These are phyloP conservation scores for Pisolithus marmoratus DNA, from an alignment of 768 basidiomycete species.

Conservation along the genomic window DNA sequence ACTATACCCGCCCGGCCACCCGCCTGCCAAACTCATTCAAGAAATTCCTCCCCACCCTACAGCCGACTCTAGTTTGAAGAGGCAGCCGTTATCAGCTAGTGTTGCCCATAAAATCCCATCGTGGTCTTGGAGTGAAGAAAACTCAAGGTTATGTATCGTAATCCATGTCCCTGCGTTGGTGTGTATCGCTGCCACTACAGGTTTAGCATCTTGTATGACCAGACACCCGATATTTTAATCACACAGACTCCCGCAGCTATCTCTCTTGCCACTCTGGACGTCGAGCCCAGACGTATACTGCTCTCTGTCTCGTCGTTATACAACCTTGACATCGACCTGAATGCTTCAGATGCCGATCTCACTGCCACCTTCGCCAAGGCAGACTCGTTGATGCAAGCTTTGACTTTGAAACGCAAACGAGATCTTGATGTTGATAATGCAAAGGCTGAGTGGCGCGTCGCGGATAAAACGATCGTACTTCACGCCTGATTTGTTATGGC, in stretches of 20 bases:
- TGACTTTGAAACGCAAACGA: slow-evolving; percentile 53
- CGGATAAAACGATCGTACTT: slow-evolving; percentile 44
- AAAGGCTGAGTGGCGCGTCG: slow-evolving; percentile 63
- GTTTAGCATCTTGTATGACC: slow-evolving; percentile 7
- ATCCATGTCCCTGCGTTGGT: slow-evolving; percentile 56
- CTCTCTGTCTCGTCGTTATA: slow-evolving; percentile 44
- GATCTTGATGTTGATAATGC: slow-evolving; percentile 59
- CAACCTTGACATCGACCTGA: slow-evolving; percentile 53
- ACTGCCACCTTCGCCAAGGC: slow-evolving; percentile 18
- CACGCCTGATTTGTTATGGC: slow-evolving; percentile 25
- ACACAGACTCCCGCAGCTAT: slow-evolving; percentile 44
- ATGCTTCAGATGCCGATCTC: slow-evolving; percentile 51
- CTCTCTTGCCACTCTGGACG: slow-evolving; percentile 47
- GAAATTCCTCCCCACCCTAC: slow-evolving; percentile 40
- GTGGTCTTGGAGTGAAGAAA: slow-evolving; percentile 52
- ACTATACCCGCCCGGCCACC: slow-evolving; percentile 29
- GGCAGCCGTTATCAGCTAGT: neutral
- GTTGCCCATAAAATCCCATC: slow-evolving; percentile 22
- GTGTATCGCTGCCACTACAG: slow-evolving; percentile 23
- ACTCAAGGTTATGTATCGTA: slow-evolving; percentile 40
- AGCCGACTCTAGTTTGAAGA: slow-evolving; percentile 34
- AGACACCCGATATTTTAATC: neutral
- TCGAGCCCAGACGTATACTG: slow-evolving; percentile 58
- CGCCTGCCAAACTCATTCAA: slow-evolving; percentile 15
- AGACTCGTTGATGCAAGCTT: slow-evolving; percentile 20